Percentiles rank a stretch among this genome's conserved stretches.
These are phyloP conservation scores for Sugiyamaella pinicola DNA, from an alignment of 1,139 yeast species.

Conservation along the genomic window DNA sequence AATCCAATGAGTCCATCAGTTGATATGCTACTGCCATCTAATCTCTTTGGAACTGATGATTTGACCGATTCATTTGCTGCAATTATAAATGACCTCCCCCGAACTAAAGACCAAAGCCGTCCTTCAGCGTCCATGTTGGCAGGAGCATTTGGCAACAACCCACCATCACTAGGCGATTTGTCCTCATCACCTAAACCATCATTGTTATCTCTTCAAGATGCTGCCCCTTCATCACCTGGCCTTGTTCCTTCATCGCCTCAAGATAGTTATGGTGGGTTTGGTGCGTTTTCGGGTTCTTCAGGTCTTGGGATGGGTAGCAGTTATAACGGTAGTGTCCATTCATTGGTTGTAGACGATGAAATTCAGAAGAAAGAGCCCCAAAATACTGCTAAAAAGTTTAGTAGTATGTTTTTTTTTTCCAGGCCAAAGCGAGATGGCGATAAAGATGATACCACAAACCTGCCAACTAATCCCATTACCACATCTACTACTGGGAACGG, in stretches of 20 bases:
- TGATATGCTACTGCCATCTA: conserved; percentile 40
- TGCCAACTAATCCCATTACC: background rate
- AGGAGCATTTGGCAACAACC: conserved; percentile 27
- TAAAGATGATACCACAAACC: background rate
- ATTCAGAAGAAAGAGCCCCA: conserved; percentile 22
- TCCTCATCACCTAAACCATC: conserved; percentile 30
- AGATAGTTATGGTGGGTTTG: conserved; percentile 24
- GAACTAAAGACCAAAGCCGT: conserved; percentile 19
- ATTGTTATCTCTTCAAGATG: conserved; percentile 24
- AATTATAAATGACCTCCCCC: conserved; percentile 20
- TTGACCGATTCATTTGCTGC: conserved; percentile 33
- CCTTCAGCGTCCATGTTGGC: conserved; percentile 34
- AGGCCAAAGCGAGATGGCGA: conserved; percentile 22
- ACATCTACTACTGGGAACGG: background rate
- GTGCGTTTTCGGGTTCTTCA: conserved; percentile 22
- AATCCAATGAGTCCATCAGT: conserved; percentile 37
- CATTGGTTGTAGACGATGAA: conserved; percentile 19
- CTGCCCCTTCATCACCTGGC: conserved; percentile 23
- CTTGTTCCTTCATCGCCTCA: conserved; percentile 28
- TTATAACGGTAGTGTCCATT: conserved; percentile 23
- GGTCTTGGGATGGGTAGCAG: conserved; percentile 16
- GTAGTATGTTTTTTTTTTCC: conserved; percentile 32
- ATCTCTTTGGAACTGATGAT: conserved; percentile 39
- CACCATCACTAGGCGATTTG: conserved; percentile 25
- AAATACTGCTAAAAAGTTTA: conserved; percentile 20